Conservation (phyloP, 2,329 filamentous ascomycete species). For the Plectosphaerella cucumerina region DNA sequence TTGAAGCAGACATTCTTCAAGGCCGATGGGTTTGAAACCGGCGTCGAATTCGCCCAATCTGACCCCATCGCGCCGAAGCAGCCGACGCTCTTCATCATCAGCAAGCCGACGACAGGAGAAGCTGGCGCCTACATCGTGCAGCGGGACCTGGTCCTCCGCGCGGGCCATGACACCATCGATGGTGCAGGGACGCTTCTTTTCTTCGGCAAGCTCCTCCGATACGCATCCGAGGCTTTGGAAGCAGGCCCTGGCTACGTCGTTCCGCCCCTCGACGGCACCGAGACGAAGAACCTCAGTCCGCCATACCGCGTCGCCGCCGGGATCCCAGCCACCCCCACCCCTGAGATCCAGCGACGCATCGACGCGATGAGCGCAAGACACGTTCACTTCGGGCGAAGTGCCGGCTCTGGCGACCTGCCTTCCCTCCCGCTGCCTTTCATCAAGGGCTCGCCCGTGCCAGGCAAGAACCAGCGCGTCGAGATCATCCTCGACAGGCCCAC, state of each 20-base stretch:
- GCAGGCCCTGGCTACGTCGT: not conserved
- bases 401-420: not conserved
- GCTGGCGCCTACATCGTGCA: not conserved
- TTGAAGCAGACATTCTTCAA: slow-evolving; percentile 22
- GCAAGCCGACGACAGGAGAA: slow-evolving; percentile 5
- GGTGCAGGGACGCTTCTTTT: not conserved
- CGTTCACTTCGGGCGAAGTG: not conserved
- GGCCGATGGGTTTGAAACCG: slow-evolving; percentile 17
- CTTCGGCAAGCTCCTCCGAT: not conserved
- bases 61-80: slow-evolving; percentile 25
- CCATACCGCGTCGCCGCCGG: slow-evolving; percentile 17
- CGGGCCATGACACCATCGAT: not conserved
- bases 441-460: slow-evolving; percentile 7
- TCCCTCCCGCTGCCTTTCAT: slow-evolving; percentile 11
- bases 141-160: not conserved
- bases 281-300: slow-evolving; percentile 15
- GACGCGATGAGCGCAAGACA: not conserved
- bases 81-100: slow-evolving; percentile 27
- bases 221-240: not conserved
- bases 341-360: not conserved
- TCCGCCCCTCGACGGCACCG: not conserved
- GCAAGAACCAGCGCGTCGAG: slow-evolving; percentile 17
- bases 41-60: slow-evolving; percentile 26
- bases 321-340: slow-evolving; percentile 8
- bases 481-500: slow-evolving; percentile 8